phyloP scores from a whole-genome alignment of 1,139 yeast genomes.

The Yamadazyma diospyri region DNA sequence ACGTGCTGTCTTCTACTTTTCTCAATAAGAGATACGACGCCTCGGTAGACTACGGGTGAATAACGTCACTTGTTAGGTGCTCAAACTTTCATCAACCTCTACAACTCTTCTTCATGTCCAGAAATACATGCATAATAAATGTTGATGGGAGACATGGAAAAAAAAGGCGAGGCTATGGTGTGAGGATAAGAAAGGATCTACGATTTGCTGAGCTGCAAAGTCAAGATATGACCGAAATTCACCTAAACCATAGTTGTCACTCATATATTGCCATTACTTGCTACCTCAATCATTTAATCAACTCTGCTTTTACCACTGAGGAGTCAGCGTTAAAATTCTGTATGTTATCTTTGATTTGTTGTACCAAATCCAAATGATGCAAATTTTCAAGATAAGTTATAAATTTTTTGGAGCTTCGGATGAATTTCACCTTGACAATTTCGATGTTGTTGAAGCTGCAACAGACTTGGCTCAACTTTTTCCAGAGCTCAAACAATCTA shows the following conservation, averaged over 20 bases:
- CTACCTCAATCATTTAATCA: constrained; percentile 5
- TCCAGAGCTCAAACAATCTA: constrained; percentile 21
- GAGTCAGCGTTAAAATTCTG: constrained; percentile 28
- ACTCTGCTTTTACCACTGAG: constrained; percentile 30
- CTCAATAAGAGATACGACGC: too few relatives aligned
- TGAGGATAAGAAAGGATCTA: too few relatives aligned
- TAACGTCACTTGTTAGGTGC: too few relatives aligned
- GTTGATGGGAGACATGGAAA: too few relatives aligned
- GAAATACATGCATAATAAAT: too few relatives aligned
- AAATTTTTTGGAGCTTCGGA: constrained; percentile 27
- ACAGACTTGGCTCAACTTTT: constrained; percentile 25
- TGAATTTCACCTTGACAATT: constrained; percentile 53
- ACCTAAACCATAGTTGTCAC: too few relatives aligned
- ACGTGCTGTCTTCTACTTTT: neutral
- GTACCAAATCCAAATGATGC: constrained; percentile 14
- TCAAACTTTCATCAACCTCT: too few relatives aligned
- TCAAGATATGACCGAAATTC: too few relatives aligned
- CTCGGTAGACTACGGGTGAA: too few relatives aligned
- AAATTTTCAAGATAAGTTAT: constrained; percentile 15
- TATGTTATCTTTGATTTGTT: constrained; percentile 21
- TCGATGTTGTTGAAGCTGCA: constrained; percentile 52
- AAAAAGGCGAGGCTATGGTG: too few relatives aligned
- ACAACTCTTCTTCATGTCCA: too few relatives aligned
- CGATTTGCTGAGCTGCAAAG: too few relatives aligned
- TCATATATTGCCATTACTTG: constrained; percentile 1